A percentile compares a stretch with the other conserved stretches of the same genome.
Evolutionary conservation across 495 filamentous ascomycete species (phyloP).

Genomic region (Daldinia grandis): DNA sequence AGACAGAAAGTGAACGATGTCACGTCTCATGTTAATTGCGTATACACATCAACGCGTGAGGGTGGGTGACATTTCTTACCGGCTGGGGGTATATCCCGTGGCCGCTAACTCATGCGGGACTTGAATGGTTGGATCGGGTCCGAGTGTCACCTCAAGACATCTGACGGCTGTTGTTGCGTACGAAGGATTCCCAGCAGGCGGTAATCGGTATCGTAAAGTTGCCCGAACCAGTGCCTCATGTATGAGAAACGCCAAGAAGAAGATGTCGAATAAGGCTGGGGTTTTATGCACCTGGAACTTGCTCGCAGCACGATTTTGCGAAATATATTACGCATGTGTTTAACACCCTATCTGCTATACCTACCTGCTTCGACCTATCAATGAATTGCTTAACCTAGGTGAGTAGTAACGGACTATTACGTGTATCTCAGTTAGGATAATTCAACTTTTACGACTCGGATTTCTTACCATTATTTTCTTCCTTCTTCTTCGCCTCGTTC

Average conservation of each 20-base stretch:
- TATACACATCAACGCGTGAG: neutral
- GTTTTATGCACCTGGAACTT: neutral
- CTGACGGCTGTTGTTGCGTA: conserved; percentile 10
- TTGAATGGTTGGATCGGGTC: conserved; percentile 33
- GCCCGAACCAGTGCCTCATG: neutral
- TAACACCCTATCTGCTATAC: neutral
- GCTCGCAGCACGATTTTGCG: neutral
- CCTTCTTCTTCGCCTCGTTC: neutral
- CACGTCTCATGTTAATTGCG: neutral
- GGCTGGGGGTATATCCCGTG: conserved; percentile 2
- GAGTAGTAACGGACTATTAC: neutral
- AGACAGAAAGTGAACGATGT: neutral
- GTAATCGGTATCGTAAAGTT: conserved; percentile 13
- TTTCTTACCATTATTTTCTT: neutral
- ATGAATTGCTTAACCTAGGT: no score
- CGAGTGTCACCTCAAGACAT: conserved; percentile 17
- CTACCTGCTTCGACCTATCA: neutral
- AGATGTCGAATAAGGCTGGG: conserved; percentile 9
- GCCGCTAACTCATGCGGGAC: conserved; percentile 8
- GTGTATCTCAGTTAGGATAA: neutral
- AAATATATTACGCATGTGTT: neutral
- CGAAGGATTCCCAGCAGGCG: conserved; percentile 5
- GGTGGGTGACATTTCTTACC: conserved; percentile 13
- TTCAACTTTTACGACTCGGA: neutral
- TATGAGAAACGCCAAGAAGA: conserved; percentile 25